Evolutionary conservation across 1,139 yeast species (phyloP).

Genomic region (Lodderomyces beijingensis): DNA sequence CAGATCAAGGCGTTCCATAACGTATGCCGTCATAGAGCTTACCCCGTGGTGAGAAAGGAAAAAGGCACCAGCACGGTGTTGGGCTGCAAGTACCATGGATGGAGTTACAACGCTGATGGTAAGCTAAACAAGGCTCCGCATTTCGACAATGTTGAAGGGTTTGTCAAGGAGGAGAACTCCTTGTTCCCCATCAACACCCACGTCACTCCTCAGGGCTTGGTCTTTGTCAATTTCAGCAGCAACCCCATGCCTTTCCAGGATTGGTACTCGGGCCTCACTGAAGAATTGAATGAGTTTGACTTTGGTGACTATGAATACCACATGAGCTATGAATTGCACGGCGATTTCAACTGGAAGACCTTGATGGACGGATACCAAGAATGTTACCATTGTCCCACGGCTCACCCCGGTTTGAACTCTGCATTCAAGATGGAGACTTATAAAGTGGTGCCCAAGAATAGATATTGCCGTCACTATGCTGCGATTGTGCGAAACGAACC

Average conservation of each 20-base stretch:
- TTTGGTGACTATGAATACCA: constrained; percentile 58
- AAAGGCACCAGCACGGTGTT: constrained; percentile 53
- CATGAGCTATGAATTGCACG: constrained; percentile 63
- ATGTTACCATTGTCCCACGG: constrained; percentile 65
- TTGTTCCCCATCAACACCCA: constrained; percentile 52
- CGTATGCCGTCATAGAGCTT: constrained; percentile 62
- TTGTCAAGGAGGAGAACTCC: constrained; percentile 51
- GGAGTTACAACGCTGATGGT: constrained; percentile 61
- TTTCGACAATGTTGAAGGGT: constrained; percentile 55
- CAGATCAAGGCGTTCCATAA: constrained; percentile 57
- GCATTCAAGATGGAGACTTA: constrained; percentile 65
- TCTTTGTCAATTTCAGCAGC: constrained; percentile 47
- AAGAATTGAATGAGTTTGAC: constrained; percentile 53
- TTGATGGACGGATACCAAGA: constrained; percentile 66
- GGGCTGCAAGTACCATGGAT: constrained; percentile 63
- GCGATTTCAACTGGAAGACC: constrained; percentile 62
- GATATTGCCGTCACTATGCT: constrained; percentile 56
- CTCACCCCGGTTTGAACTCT: constrained; percentile 55
- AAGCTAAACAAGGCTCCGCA: constrained; percentile 56
- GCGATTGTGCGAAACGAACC: constrained; percentile 17
- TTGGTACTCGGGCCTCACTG: constrained; percentile 48
- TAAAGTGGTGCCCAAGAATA: constrained; percentile 54
- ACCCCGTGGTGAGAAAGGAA: constrained; percentile 55
- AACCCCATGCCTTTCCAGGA: constrained; percentile 43
- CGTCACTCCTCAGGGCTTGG: constrained; percentile 52